A percentile compares a stretch with the other conserved stretches of the same genome.
Evolutionary conservation across 1,284 basidiomycete genomes (phyloP).

Genomic region (Fistulinella cinereoalba): DNA sequence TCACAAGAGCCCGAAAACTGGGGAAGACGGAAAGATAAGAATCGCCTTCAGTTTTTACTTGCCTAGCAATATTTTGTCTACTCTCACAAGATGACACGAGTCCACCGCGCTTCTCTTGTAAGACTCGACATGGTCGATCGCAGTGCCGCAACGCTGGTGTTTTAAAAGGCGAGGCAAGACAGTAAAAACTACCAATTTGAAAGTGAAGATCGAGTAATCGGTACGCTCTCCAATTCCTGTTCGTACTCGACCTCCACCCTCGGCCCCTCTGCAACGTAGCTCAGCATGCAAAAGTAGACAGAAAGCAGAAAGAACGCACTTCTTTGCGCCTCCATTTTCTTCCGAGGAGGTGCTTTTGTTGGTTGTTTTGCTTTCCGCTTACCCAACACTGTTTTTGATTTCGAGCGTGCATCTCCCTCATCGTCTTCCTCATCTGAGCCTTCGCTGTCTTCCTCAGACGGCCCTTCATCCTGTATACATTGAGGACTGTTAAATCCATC

Average conservation of each 20-base stretch:
- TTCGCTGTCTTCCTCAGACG: conserved; percentile 27
- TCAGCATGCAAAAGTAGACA: conserved; percentile 16
- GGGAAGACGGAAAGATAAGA: too few relatives aligned
- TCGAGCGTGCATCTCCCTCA: conserved; percentile 33
- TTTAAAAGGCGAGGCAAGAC: too few relatives aligned
- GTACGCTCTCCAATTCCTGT: conserved; percentile 76
- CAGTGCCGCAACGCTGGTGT: too few relatives aligned
- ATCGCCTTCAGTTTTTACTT: too few relatives aligned
- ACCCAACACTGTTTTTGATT: conserved; percentile 50
- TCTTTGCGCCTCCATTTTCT: conserved; percentile 56
- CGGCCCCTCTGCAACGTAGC: conserved; percentile 54
- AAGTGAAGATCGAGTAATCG: conserved; percentile 54
- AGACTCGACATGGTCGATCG: too few relatives aligned
- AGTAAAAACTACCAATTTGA: conserved; percentile 60
- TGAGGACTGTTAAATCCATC: conserved; percentile 1
- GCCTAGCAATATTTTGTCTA: too few relatives aligned
- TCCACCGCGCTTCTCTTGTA: too few relatives aligned
- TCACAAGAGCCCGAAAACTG: too few relatives aligned
- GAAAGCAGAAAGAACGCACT: conserved; percentile 40
- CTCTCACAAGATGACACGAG: too few relatives aligned
- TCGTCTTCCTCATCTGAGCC: conserved; percentile 40
- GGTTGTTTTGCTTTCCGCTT: conserved; percentile 63
- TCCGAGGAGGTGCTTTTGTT: conserved; percentile 41
- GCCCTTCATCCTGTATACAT: conserved; percentile 10
- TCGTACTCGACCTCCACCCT: conserved; percentile 96